Base-by-base conservation (phyloP, 768 basidiomycete species). In the Mycena haematopus region DNA sequence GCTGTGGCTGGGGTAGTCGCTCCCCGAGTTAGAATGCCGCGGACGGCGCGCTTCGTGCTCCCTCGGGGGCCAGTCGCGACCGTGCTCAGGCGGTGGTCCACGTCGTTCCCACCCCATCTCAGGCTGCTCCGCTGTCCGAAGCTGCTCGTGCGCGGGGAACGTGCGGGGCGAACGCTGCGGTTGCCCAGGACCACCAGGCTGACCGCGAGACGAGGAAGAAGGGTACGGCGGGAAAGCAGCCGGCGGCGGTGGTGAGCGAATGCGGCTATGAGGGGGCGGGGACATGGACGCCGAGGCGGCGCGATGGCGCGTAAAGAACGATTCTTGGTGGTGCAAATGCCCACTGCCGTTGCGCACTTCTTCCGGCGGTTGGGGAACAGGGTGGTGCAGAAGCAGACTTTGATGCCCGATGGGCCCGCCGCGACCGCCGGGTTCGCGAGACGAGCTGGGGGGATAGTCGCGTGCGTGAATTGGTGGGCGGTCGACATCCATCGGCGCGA, bases 401-500 rank as follows among this genome's bases (percentile, higher is more conserved):
- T 82, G 85, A 64, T 84, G 84, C 15, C 85, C 83, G 4, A 79
- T 74, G 6, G 86, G 87, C 13, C 85, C 87, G 38, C 88, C 82
- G 36, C 88, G 82, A 36, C 74, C 72, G 52, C 77, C 66, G n/a
- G 80, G 75, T 11, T 75, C 76, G 52, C 53, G 52, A 21, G 56
- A 54, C n/a, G 56, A 58, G 52, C 60, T 47, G n/a, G 53, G 58
- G 27, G 82, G 79, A 66, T 86, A 86, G 58, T 90, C 88, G 21
- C 88, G 82, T 40, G 68, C 67, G 60, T 83, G 85, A 60, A 80
- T 76, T 62, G 78, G 78, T 24, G 84, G 84, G 7, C 86, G 80
- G 56, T 90, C 88, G 9, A 90, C 81, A 15, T 86, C 86, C 92
- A 94, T 94, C 0, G 92, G 91, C 6, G 91, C 92, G 24, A 94